Conservation (phyloP, 2,329 filamentous ascomycete genomes). For the Gaeumannomyces sp. region DNA sequence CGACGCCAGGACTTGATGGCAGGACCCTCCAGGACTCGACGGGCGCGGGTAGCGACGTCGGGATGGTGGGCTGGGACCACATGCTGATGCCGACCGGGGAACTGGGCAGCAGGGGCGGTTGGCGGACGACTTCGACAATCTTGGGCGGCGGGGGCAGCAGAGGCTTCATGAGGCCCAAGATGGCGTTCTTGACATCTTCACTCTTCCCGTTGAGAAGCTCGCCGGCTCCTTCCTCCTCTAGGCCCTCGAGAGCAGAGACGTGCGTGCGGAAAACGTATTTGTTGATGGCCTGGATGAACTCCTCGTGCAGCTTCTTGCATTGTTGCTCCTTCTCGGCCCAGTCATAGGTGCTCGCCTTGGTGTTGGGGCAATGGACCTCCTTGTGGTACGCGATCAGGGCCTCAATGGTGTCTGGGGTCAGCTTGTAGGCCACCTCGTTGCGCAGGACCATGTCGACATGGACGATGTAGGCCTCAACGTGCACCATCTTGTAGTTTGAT, state of each 20-base stretch:
- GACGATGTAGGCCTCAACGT: slow-evolving; percentile 95
- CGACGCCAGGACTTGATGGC: slow-evolving; percentile 76
- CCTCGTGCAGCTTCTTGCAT: slow-evolving; percentile 93
- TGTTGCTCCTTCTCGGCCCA: slow-evolving; percentile 97
- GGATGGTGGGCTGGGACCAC: slow-evolving; percentile 65
- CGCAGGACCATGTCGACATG: slow-evolving; percentile 98
- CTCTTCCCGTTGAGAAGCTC: slow-evolving; percentile 88
- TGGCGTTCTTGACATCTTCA: slow-evolving; percentile 84
- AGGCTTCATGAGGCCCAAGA: slow-evolving; percentile 80
- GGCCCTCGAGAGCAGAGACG: slow-evolving; percentile 82
- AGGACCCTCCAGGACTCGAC: slow-evolving; percentile 88
- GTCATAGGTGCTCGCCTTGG: slow-evolving; percentile 80
- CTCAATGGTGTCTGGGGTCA: slow-evolving; percentile 92
- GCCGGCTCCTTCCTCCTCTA: slow-evolving; percentile 93
- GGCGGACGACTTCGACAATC: slow-evolving; percentile 82
- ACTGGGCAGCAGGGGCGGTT: slow-evolving; percentile 78
- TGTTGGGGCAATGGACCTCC: slow-evolving; percentile 87
- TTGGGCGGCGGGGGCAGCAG: slow-evolving; percentile 81
- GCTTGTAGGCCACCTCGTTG: slow-evolving; percentile 96
- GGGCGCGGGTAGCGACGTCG: slow-evolving; percentile 60
- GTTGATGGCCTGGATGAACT: slow-evolving; percentile 95
- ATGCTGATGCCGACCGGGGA: slow-evolving; percentile 67
- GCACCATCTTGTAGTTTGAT: slow-evolving; percentile 87
- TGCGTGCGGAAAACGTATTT: slow-evolving; percentile 91
- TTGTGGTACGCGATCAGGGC: slow-evolving; percentile 92